Evolutionary conservation across 441 rosid genomes (phyloP).

Genomic region (Brassica balearica): DNA sequence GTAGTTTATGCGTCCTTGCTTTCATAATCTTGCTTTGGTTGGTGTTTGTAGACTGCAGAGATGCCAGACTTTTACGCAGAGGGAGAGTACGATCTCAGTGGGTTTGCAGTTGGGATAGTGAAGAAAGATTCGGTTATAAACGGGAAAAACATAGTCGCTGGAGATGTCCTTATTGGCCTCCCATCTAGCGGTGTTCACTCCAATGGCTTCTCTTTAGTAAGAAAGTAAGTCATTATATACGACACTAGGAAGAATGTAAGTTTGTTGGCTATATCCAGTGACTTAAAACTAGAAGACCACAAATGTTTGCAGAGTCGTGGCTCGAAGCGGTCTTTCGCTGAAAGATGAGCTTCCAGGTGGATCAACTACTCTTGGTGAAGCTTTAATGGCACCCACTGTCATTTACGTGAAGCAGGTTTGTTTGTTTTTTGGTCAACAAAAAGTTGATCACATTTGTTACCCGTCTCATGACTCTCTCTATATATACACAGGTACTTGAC

Average conservation of each 20-base stretch:
- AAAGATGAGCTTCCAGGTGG: conserved; percentile 74
- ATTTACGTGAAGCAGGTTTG: conserved; percentile 88
- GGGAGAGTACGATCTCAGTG: conserved; percentile 84
- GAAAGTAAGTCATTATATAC: conserved; percentile 56
- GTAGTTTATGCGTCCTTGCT: neutral
- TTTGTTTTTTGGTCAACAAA: conserved; percentile 48
- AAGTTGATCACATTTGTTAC: too few species aligned
- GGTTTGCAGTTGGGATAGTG: conserved; percentile 90
- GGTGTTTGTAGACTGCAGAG: conserved; percentile 76
- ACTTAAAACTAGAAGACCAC: neutral
- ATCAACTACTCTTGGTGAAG: conserved; percentile 66
- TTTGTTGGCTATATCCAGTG: neutral
- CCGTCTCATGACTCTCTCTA: too few species aligned
- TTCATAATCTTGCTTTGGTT: conserved; percentile 5
- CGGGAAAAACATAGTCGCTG: conserved; percentile 74
- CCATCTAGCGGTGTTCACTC: conserved; percentile 96
- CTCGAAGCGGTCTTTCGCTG: conserved; percentile 65
- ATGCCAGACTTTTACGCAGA: conserved; percentile 88
- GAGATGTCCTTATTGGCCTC: conserved; percentile 84
- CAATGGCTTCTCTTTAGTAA: conserved; percentile 93
- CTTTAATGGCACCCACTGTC: conserved; percentile 89
- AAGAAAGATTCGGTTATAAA: conserved; percentile 81
- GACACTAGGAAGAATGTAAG: neutral
- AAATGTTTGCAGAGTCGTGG: conserved; percentile 61
- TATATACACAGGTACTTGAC: conserved; percentile 75